These are phyloP conservation scores for Cryptococcus sp. DNA, from an alignment of 1,284 basidiomycete genomes.

Conservation along the genomic window DNA sequence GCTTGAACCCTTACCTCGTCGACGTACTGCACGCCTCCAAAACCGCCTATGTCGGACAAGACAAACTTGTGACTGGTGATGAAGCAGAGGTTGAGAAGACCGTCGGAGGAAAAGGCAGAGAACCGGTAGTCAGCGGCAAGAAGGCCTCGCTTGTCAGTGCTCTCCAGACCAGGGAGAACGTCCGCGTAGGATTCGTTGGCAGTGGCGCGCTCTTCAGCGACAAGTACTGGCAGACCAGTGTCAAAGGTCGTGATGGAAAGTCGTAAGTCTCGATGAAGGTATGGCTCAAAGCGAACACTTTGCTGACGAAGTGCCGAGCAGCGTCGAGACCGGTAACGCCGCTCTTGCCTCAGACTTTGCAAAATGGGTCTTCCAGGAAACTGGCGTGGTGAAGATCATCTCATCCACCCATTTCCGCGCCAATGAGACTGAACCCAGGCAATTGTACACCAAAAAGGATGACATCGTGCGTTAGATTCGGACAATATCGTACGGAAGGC, in stretches of 20 bases:
- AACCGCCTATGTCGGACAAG: constrained; percentile 60
- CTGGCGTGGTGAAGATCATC: constrained; percentile 76
- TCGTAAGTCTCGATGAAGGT: constrained; percentile 14
- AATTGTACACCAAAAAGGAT: constrained; percentile 83
- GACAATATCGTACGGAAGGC: too few relatives aligned
- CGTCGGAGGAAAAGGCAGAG: constrained; percentile 66
- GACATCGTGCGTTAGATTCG: constrained; percentile 62
- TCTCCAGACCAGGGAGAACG: constrained; percentile 80
- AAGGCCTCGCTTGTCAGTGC: constrained; percentile 77
- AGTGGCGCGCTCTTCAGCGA: constrained; percentile 74
- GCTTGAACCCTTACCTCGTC: constrained; percentile 76
- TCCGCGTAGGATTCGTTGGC: constrained; percentile 78
- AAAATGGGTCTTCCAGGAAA: constrained; percentile 90
- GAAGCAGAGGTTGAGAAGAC: constrained; percentile 62
- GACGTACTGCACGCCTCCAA: constrained; percentile 75
- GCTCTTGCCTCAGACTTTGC: constrained; percentile 73
- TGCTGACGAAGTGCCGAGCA: constrained; percentile 7
- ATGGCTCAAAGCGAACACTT: neutral
- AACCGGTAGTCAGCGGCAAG: constrained; percentile 68
- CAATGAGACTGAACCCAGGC: constrained; percentile 61
- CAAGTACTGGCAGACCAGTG: constrained; percentile 45
- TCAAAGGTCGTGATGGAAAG: constrained; percentile 34
- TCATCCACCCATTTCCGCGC: constrained; percentile 70
- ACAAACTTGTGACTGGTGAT: constrained; percentile 62
- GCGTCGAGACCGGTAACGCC: constrained; percentile 68